These are phyloP conservation scores for Hibiscus tridactylites DNA, from an alignment of 345 rosid genomes.

Conservation along the genomic window DNA sequence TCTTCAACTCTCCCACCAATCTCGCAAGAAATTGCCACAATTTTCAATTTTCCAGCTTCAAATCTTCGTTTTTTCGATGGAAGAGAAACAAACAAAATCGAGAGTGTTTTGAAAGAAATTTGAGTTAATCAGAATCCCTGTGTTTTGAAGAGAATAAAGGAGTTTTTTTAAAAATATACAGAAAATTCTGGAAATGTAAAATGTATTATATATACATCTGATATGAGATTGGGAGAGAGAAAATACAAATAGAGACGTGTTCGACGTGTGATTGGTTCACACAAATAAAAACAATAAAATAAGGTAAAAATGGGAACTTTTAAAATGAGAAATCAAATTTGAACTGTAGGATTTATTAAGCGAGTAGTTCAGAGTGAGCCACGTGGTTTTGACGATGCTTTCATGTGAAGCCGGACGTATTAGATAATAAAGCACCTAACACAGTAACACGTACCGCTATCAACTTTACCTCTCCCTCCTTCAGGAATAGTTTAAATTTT, in stretches of 20 bases:
- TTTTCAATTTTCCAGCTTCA: slow-evolving; percentile 1
- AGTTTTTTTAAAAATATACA: background rate
- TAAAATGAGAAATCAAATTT: background rate
- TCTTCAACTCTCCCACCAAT: background rate
- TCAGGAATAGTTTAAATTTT: background rate
- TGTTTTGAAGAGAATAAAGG: too few relatives aligned
- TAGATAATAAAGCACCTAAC: background rate
- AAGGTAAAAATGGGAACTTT: background rate
- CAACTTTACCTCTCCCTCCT: background rate
- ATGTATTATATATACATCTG: background rate
- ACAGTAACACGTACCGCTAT: background rate
- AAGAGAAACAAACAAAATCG: background rate
- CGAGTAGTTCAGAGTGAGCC: background rate
- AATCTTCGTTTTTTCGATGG: background rate
- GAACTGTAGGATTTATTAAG: background rate
- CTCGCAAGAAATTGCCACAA: background rate
- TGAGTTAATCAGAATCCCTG: too few relatives aligned
- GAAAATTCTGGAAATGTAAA: background rate
- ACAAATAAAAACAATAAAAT: background rate
- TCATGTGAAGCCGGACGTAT: background rate
- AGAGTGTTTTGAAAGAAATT: background rate
- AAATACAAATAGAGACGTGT: background rate
- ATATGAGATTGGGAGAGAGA: background rate
- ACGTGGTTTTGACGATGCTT: background rate
- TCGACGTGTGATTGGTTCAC: background rate